Conservation (phyloP, 768 basidiomycete genomes). For the Mycena sanguinolenta region DNA sequence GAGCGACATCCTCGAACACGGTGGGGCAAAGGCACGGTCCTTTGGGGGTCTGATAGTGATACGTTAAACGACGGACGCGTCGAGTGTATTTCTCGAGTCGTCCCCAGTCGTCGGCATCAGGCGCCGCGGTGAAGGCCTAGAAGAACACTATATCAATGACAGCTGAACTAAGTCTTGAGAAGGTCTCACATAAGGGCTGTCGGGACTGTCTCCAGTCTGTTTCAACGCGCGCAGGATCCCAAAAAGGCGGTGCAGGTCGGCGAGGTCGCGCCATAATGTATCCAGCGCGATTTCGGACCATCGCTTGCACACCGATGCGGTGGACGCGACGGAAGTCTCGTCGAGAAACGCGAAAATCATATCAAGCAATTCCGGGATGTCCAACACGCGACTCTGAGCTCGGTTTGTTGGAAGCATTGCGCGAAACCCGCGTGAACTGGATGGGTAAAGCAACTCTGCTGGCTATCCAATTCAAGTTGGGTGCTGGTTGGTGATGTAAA, state of each 20-base stretch:
- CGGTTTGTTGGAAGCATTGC: conserved; percentile 2
- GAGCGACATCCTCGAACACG: conserved; percentile 68
- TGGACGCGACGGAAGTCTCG: conserved; percentile 52
- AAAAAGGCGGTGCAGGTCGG: conserved; percentile 61
- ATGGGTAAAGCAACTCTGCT: too few species aligned
- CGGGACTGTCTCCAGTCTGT: conserved; percentile 27
- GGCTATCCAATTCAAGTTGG: too few species aligned
- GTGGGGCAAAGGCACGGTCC: conserved; percentile 45
- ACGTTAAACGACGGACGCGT: conserved; percentile 58
- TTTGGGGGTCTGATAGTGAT: conserved; percentile 36
- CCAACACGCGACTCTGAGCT: conserved; percentile 52
- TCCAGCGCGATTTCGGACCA: conserved; percentile 74
- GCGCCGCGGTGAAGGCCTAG: conserved; percentile 58
- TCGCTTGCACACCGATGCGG: conserved; percentile 67
- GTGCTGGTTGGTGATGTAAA: too few species aligned
- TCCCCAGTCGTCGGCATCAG: conserved; percentile 65
- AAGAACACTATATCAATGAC: conserved; percentile 4
- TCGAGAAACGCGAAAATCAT: conserved; percentile 67
- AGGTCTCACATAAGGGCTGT: conserved; percentile 44
- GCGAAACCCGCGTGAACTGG: too few species aligned
- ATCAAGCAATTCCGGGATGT: conserved; percentile 71
- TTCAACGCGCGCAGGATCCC: conserved; percentile 61
- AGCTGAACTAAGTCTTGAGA: background rate
- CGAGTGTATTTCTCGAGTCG: conserved; percentile 67
- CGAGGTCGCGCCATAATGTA: conserved; percentile 68